Evolutionary conservation across 345 rosid genomes (phyloP), one percentile per base, ranked within the genome.

Genomic region (Cardamine chenopodiifolia): DNA sequence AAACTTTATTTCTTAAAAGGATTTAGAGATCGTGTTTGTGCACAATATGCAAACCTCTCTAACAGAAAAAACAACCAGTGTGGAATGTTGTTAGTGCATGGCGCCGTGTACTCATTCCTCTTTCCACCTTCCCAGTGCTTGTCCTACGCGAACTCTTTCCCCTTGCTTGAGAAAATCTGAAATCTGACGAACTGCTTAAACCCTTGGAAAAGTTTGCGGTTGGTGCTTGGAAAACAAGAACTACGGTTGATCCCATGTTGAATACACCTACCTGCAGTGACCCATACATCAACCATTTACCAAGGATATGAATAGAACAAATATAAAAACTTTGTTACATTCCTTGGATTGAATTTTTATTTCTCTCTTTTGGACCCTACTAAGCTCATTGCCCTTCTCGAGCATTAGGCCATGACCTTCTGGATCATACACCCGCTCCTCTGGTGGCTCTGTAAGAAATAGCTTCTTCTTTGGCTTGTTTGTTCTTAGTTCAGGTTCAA

Each of bases 171-270:
- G 49, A 56, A 74, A 90, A 95, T 68, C 79, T 80, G 80, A 86
- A 95, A 50, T 83, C 87, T 9, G 93, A 82, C 8, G 88, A 80
- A 60, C 76, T 68, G 39, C 78, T 52, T 20, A 42, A 71, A 7
- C 69, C 73, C 52, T 84, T 69, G 1, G 65, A 62, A 47, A 84
- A 72, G 66, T 81, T 84, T 55, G 75, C 48, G 5, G 85, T 76
- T 12, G 95, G 96, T 49, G 97, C 99, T 48, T 95, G 91, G 79
- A 95, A 95, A 52, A 95, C 85, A 7, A 95, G 92, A 58, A 95
- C 99, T 8, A 92, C 97, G 0, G 97, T 92, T 1, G 97, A 95
- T 76, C 99, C 97, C 92, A 90, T 84, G 84, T 92, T 89, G 83
- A 95, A 90, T 44, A 81, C 97, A 61, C 83, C 99, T 18, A 95